Conservation (phyloP, 768 basidiomycete species). For the Hygrophorus pudorinus region DNA sequence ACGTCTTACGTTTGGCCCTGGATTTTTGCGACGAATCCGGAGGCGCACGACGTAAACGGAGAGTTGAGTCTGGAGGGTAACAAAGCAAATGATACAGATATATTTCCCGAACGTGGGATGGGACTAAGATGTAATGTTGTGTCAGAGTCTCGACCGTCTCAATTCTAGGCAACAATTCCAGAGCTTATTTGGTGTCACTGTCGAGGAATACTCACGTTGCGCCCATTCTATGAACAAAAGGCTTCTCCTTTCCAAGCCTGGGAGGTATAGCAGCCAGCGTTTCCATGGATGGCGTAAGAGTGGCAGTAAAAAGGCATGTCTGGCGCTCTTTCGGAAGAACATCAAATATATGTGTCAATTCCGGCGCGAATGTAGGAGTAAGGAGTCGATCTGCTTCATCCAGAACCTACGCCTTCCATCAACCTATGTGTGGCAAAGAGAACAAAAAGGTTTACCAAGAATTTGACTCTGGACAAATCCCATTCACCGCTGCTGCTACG, state of each 20-base stretch:
- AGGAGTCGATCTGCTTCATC: slow-evolving; percentile 96
- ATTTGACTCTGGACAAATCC: slow-evolving; percentile 78
- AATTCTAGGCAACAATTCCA: slow-evolving; percentile 35
- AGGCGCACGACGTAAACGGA: slow-evolving; percentile 53
- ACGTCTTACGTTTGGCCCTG: slow-evolving; percentile 24
- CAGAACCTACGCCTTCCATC: slow-evolving; percentile 48
- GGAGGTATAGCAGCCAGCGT: slow-evolving; percentile 63
- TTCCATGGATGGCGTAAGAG: slow-evolving; percentile 81
- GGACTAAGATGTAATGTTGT: slow-evolving; percentile 86
- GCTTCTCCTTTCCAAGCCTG: slow-evolving; percentile 71
- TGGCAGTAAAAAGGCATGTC: slow-evolving; percentile 95
- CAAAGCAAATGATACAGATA: slow-evolving; percentile 88
- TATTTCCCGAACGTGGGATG: slow-evolving; percentile 87
- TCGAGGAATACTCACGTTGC: slow-evolving; percentile 43
- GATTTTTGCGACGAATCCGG: slow-evolving; percentile 35
- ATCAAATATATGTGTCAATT: slow-evolving; percentile 69
- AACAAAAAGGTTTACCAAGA: slow-evolving; percentile 44
- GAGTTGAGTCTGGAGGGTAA: slow-evolving; percentile 75
- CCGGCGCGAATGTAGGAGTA: slow-evolving; percentile 80
- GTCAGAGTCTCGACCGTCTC: slow-evolving; percentile 85
- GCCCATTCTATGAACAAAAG: slow-evolving; percentile 76
- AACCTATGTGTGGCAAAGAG: neutral
- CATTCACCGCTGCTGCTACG: slow-evolving; percentile 70
- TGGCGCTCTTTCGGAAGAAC: slow-evolving; percentile 80
- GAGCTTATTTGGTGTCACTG: neutral